Conservation (phyloP, 345 rosid species). For the Lepidium sativum region DNA sequence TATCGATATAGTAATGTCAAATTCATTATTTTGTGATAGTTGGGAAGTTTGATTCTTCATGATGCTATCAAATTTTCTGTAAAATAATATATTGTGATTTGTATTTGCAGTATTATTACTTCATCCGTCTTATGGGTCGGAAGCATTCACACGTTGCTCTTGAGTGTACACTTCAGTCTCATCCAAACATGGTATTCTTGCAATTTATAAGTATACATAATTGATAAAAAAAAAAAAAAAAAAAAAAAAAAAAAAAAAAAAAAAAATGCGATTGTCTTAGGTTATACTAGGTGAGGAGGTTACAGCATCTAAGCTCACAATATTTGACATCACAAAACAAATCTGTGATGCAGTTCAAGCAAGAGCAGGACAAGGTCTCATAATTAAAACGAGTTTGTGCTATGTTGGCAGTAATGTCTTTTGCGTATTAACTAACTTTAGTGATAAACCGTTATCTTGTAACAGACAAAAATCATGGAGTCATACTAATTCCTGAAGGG, state of each 20-base stretch:
- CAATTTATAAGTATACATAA: not conserved
- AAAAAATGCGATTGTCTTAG: no score
- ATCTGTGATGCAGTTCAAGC: conserved; percentile 97
- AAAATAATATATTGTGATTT: not conserved
- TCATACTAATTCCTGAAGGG: conserved; percentile 94
- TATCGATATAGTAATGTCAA: not conserved
- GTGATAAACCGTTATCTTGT: not conserved
- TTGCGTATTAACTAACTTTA: conserved; percentile 22
- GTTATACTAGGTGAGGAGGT: conserved; percentile 71
- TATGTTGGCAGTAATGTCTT: not conserved
- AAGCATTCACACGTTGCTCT: conserved; percentile 94
- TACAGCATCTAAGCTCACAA: conserved; percentile 95
- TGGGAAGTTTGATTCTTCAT: not conserved
- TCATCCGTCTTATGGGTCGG: conserved; percentile 95
- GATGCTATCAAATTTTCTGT: not conserved
- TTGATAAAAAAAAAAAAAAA: no score
- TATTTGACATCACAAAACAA: conserved; percentile 79
- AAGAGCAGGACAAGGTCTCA: conserved; percentile 71
- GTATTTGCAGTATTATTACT: conserved; percentile 75
- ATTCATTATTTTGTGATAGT: not conserved
- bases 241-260: no score
- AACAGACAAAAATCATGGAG: conserved; percentile 86
- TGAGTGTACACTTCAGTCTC: conserved; percentile 97
- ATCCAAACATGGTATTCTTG: conserved; percentile 78
- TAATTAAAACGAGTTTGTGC: not conserved